A percentile compares a stretch with the other conserved stretches of the same genome.
Conservation (phyloP, 805 yeast species). For the Starmerella apicola region DNA sequence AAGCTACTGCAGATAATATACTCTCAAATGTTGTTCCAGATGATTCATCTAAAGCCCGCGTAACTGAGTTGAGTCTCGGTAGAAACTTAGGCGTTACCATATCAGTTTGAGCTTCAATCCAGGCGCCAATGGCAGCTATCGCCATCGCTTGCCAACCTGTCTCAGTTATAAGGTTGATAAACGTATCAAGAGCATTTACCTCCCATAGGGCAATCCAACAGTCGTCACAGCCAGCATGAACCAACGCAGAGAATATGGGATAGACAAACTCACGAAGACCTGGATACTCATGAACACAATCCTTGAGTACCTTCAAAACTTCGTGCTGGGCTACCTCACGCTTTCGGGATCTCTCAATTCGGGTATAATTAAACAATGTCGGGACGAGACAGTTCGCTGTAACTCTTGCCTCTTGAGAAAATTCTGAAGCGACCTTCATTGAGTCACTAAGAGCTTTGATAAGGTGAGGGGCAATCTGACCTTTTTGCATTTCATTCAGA, state of each 20-base stretch:
- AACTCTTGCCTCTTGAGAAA: constrained; percentile 25
- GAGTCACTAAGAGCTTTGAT: constrained; percentile 26
- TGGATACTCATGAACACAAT: constrained; percentile 31
- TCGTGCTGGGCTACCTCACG: constrained; percentile 37
- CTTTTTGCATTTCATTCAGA: constrained; percentile 23
- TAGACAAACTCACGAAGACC: constrained; percentile 41
- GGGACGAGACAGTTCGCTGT: constrained; percentile 37
- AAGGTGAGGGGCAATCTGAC: constrained; percentile 35
- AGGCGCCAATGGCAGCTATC: constrained; percentile 35
- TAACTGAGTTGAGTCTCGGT: constrained; percentile 3
- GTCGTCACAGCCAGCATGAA: constrained; percentile 31
- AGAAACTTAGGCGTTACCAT: constrained; percentile 7
- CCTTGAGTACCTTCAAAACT: constrained; percentile 35
- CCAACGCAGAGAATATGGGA: constrained; percentile 43
- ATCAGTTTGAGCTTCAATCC: constrained; percentile 25
- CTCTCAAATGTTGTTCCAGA: constrained; percentile 11
- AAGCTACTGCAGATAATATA: constrained; percentile 11
- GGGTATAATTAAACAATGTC: constrained; percentile 40
- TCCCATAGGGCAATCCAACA: constrained; percentile 32
- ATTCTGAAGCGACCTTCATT: constrained; percentile 7
- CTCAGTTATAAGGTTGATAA: constrained; percentile 35
- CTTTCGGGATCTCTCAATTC: constrained; percentile 36
- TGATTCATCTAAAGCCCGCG: constrained; percentile 4
- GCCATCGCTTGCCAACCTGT: constrained; percentile 49
- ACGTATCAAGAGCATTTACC: constrained; percentile 30